These are phyloP conservation scores for Radiomyces spectabilis DNA, from an alignment of 192 early-diverging fungal genomes.

Conservation along the genomic window DNA sequence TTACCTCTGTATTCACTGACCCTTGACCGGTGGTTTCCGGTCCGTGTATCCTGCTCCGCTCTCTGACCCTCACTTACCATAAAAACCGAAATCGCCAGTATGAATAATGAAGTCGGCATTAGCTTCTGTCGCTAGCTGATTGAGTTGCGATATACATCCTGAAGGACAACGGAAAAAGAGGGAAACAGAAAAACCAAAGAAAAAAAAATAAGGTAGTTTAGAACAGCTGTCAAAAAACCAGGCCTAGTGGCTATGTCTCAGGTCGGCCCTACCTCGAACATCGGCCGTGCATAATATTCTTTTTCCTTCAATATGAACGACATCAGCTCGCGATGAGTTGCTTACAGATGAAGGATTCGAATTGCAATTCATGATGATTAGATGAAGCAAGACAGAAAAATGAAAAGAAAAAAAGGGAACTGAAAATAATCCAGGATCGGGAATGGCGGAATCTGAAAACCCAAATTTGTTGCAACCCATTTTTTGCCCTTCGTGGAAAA, in stretches of 20 bases:
- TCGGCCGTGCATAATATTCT: background rate
- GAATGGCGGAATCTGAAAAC: no score
- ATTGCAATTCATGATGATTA: slow-evolving; percentile 3
- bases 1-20: no score
- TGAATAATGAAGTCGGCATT: slow-evolving; percentile 48
- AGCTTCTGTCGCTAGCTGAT: slow-evolving; percentile 44
- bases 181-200: background rate
- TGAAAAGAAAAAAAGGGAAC: background rate
- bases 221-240: background rate
- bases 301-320: background rate
- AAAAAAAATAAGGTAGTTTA: background rate
- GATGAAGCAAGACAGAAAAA: background rate
- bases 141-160: slow-evolving; percentile 53
- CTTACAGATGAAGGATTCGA: slow-evolving; percentile 3
- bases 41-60: no score
- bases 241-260: background rate
- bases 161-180: background rate
- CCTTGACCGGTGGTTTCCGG: no score
- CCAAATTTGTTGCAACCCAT: no score
- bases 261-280: background rate
- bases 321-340: background rate
- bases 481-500: no score
- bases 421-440: no score
- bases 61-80: slow-evolving; percentile 38
- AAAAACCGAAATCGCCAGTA: slow-evolving; percentile 57